Conservation (phyloP, 768 basidiomycete species). For the Tylopilus sp. region DNA sequence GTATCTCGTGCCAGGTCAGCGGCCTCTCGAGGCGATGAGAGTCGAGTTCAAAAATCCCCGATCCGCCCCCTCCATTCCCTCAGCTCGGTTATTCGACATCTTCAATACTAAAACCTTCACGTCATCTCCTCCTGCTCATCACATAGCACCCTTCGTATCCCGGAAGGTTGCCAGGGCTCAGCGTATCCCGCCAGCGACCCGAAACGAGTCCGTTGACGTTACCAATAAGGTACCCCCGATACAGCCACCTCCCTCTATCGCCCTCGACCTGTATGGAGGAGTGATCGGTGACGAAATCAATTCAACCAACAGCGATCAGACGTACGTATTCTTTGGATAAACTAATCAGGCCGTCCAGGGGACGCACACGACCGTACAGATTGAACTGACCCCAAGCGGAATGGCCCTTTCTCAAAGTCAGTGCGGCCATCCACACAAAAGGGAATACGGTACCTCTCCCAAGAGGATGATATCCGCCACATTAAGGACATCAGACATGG, state of each 20-base stretch:
- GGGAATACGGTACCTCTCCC: constrained; percentile 55
- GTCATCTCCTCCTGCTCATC: constrained; percentile 64
- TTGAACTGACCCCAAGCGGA: constrained; percentile 90
- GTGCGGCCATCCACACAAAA: background rate
- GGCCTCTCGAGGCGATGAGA: no score
- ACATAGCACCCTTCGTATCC: constrained; percentile 89
- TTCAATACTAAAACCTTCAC: no score
- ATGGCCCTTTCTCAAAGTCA: constrained; percentile 58
- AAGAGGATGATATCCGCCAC: constrained; percentile 60
- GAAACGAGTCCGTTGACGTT: constrained; percentile 65
- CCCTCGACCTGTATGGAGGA: constrained; percentile 49
- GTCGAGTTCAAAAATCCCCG: no score
- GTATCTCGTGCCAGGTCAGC: no score
- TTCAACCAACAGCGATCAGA: constrained; percentile 1
- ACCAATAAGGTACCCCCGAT: constrained; percentile 79
- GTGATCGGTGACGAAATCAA: background rate
- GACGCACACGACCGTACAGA: constrained; percentile 73
- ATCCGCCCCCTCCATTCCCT: no score
- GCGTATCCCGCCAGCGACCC: constrained; percentile 85
- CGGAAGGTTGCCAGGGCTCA: constrained; percentile 54
- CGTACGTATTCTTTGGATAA: constrained; percentile 83
- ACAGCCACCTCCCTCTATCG: constrained; percentile 80
- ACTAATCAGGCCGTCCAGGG: constrained; percentile 77
- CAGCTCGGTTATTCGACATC: no score
- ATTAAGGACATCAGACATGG: constrained; percentile 29